Conservation (phyloP, 2,329 filamentous ascomycete genomes). For the Colletotrichum sidae region DNA sequence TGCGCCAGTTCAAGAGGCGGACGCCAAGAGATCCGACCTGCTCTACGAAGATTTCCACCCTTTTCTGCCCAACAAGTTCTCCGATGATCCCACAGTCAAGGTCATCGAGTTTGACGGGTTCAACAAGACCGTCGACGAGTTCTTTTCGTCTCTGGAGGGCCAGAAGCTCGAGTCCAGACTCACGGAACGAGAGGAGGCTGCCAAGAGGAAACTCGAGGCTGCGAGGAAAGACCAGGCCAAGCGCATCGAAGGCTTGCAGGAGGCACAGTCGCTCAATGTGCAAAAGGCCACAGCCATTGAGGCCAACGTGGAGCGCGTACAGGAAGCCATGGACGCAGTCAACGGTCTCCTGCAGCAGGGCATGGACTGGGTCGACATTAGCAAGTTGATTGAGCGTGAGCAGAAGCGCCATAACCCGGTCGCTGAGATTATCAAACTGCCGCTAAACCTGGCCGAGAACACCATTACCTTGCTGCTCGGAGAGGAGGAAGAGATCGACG, state of each 20-base stretch:
- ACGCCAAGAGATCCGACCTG: slow-evolving; percentile 59
- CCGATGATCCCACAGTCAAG: slow-evolving; percentile 71
- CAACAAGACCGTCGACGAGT: slow-evolving; percentile 94
- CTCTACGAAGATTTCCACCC: slow-evolving; percentile 97
- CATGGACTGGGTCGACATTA: slow-evolving; percentile 98
- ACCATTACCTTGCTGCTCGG: slow-evolving; percentile 83
- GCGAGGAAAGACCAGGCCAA: slow-evolving; percentile 86
- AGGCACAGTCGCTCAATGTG: slow-evolving; percentile 83
- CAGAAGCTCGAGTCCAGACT: slow-evolving; percentile 89
- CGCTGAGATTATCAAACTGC: slow-evolving; percentile 86
- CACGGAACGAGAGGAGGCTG: slow-evolving; percentile 82
- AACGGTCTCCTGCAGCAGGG: slow-evolving; percentile 92
- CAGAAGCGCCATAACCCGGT: slow-evolving; percentile 85
- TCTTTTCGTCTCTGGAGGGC: slow-evolving; percentile 95
- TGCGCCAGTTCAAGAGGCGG: slow-evolving; percentile 46
- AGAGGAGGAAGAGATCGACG: slow-evolving; percentile 75
- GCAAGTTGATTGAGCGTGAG: slow-evolving; percentile 87
- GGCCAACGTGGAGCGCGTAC: slow-evolving; percentile 89
- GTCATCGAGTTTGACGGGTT: slow-evolving; percentile 86
- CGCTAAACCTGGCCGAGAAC: slow-evolving; percentile 91
- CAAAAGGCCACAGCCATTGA: slow-evolving; percentile 92
- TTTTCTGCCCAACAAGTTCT: slow-evolving; percentile 85
- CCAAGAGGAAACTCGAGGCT: slow-evolving; percentile 87
- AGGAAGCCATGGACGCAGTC: slow-evolving; percentile 92
- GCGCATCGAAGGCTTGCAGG: slow-evolving; percentile 84